Evolutionary conservation across 139 green algal genomes (phyloP), one percentile per base, ranked within the genome.

Genomic region (Gonium pectorale): DNA sequence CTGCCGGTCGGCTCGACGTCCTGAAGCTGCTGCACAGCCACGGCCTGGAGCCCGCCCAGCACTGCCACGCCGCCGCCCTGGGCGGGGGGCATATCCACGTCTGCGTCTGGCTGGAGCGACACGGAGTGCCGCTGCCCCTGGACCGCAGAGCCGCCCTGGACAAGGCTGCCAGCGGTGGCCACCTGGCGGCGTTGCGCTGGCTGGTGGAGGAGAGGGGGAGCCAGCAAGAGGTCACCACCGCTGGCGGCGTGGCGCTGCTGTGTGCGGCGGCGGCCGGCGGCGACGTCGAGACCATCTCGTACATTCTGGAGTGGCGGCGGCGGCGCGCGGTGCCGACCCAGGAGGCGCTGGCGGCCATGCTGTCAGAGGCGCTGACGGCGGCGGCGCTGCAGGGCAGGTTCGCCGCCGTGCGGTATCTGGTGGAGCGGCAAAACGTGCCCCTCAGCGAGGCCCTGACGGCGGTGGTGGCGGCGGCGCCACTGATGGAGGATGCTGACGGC

Each of bases 81-180:
- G 46, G 5, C 2, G 7, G 29, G 22, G 70, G 44, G 0, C 70
- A 31, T 24, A 64, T 31, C 31, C 31, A 79, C 46, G 49, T 79
- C 46, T 33, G 31, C 70, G 5, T 33, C 46, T 79, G 70, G 70
- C 70, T 79, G 1, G 68, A 79, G n/a, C 38, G 35, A 17, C 44
- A 66, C 15, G 70, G 70, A 29, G 70, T 79, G 8, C 19, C 31
- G 5, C 5, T 79, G 31, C 46, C 46, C 4, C 38, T 21, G 7
- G 38, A 13, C n/a, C 46, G 67, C 3, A 19, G 46, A 21, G 31
- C 7, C 70, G 62, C 62, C 62, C 19, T 64, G 22, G 46, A 54
- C 46, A 68, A 4, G 8, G 29, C n/a, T 68, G 62, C 62, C 29
- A 26, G 62, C 29, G n/a, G 62, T 9, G 62, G 62, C 29, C 62